Conservation (phyloP, 176 grass and related monocot species). For the Eragrostis nindensis region DNA sequence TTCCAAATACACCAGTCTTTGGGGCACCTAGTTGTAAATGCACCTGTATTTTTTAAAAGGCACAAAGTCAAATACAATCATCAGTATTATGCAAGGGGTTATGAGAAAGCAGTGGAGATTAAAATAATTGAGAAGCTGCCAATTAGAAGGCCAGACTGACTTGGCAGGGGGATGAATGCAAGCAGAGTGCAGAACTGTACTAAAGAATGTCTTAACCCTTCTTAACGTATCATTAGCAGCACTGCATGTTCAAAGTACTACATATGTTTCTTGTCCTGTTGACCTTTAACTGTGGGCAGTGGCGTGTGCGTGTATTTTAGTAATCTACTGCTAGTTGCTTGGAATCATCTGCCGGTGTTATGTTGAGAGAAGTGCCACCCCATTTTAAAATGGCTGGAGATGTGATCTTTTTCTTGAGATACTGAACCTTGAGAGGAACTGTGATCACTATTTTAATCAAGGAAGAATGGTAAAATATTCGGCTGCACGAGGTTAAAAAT, state of each 20-base stretch:
- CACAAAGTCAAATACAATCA: slow-evolving; percentile 47
- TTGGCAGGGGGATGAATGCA: slow-evolving; percentile 26
- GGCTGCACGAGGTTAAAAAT: background rate
- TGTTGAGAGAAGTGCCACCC: slow-evolving; percentile 13
- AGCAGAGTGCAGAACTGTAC: slow-evolving; percentile 24
- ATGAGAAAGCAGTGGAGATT: slow-evolving; percentile 18
- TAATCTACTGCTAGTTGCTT: slow-evolving; percentile 2
- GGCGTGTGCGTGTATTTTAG: background rate
- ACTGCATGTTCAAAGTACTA: slow-evolving; percentile 36
- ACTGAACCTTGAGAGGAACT: slow-evolving; percentile 19
- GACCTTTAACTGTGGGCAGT: slow-evolving; percentile 36
- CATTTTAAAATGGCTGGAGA: slow-evolving; percentile 19
- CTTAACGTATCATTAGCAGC: slow-evolving; percentile 30
- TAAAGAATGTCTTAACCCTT: slow-evolving; percentile 48
- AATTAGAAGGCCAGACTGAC: slow-evolving; percentile 38
- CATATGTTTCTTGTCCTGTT: slow-evolving; percentile 33
- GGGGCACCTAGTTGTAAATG: background rate
- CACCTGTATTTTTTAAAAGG: slow-evolving; percentile 22
- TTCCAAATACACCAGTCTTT: background rate
- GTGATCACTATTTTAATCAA: slow-evolving; percentile 33
- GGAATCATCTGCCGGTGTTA: slow-evolving; percentile 33
- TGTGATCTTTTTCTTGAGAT: slow-evolving; percentile 30
- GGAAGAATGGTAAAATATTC: background rate
- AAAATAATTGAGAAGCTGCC: slow-evolving; percentile 25
- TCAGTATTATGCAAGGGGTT: background rate